Conservation (phyloP, 1,284 basidiomycete species). For the Wallemia ichthyophaga region DNA sequence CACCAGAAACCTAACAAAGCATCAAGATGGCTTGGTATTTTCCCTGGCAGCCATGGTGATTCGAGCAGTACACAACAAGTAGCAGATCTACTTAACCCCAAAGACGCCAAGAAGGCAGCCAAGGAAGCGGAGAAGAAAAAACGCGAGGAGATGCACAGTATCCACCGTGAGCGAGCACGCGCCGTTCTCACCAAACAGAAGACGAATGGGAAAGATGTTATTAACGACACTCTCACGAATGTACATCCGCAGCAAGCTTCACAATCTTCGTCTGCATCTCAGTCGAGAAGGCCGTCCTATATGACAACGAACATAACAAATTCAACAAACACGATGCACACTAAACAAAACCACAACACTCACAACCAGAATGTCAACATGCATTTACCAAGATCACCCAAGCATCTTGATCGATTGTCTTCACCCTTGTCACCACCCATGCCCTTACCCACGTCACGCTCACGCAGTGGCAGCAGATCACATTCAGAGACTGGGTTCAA, state of each 20-base stretch:
- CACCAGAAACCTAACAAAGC: constrained; percentile 13
- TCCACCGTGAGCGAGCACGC: constrained; percentile 53
- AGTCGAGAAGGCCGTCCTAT: not conserved
- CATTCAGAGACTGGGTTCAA: constrained; percentile 5
- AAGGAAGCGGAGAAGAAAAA: constrained; percentile 65
- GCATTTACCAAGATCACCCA: not conserved
- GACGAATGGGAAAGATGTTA: constrained; percentile 29
- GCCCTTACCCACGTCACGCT: constrained; percentile 3
- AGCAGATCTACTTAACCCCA: constrained; percentile 27
- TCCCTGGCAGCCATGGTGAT: constrained; percentile 35
- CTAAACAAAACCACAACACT: no score
- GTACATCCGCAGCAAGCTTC: not conserved
- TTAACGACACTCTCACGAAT: not conserved
- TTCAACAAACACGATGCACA: no score
- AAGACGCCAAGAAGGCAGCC: constrained; percentile 53
- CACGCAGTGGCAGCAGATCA: constrained; percentile 1
- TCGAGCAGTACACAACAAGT: constrained; percentile 13
- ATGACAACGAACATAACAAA: not conserved
- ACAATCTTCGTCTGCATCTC: not conserved
- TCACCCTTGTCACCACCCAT: not conserved
- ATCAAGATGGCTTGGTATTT: constrained; percentile 26
- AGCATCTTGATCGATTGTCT: not conserved
- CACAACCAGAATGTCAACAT: not conserved
- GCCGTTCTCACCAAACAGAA: constrained; percentile 83
- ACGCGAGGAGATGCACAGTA: constrained; percentile 42